These are phyloP conservation scores for Cornus controversa DNA, from an alignment of 148 eudicot genomes.

Conservation along the genomic window DNA sequence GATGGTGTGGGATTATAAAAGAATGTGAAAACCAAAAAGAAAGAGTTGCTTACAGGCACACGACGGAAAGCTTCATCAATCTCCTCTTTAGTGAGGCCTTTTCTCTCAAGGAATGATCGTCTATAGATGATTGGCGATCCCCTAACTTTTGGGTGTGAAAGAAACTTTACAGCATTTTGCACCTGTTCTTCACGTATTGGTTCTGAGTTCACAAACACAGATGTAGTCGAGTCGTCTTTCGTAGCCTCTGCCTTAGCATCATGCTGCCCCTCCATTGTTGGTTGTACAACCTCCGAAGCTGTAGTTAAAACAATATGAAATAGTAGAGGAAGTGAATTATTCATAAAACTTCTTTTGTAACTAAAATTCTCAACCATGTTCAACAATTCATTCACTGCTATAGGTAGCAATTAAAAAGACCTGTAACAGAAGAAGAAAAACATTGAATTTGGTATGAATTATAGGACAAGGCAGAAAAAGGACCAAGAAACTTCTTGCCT, in stretches of 20 bases:
- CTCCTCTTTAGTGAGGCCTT: constrained; percentile 97
- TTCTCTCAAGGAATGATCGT: constrained; percentile 92
- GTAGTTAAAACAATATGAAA: constrained; percentile 3
- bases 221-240: constrained; percentile 44
- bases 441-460: background rate
- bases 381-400: background rate
- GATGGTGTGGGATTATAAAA: background rate
- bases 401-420: background rate
- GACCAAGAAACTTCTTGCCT: background rate
- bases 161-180: constrained; percentile 86
- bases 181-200: constrained; percentile 94
- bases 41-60: constrained; percentile 71
- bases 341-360: background rate
- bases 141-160: constrained; percentile 90
- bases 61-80: constrained; percentile 98
- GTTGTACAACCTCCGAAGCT: constrained; percentile 41
- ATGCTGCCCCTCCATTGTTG: constrained; percentile 25
- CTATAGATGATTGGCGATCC: constrained; percentile 90
- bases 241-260: constrained; percentile 38
- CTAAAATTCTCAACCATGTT: background rate
- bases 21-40: constrained; percentile 8
- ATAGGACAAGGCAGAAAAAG: background rate
- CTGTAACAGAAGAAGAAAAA: background rate
- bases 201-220: constrained; percentile 81
- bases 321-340: background rate